Base-by-base conservation (phyloP, 1,284 basidiomycete species). In the Mycosarcoma mackinlayi region DNA sequence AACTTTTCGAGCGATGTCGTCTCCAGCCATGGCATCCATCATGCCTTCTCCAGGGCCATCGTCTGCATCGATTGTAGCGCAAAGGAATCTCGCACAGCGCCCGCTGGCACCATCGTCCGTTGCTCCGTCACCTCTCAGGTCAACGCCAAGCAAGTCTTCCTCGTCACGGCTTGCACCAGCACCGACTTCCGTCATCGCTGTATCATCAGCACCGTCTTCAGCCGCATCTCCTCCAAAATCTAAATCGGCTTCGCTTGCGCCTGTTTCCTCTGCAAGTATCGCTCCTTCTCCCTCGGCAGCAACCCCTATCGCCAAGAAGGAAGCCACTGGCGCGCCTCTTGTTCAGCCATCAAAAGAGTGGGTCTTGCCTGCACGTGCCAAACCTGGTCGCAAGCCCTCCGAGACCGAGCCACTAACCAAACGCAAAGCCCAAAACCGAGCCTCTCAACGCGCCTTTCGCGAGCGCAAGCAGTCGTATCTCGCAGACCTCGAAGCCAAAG, bases 331-430 rank as follows among this genome's bases (percentile, higher is more conserved):
- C 18, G 56, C 53, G 9, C 44, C 71, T 7, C 48, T 77, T 4
- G 59, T 80, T 4, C 75, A 79, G 56, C 78, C 79, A 0, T 68
- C 60, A 42, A 78, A 77, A 41, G 72, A 79, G 50, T 81, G 79
- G 80, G 79, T 82, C 9, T 67, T 82, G 1, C 80, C 80, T 9
- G 73, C 75, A 14, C 71, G 80, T 1, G 78, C 79, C 42, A 82
- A 82, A 34, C 79, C 80, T 0, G 80, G 80, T n/a, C 72, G 80
- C 7, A 82, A 82, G 59, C 80, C 79, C 2, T 76, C 73, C 23
- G 76, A 73, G 35, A 67, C 71, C 4, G 77, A 79, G 39, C 79
- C 78, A 0, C 68, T 75, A 19, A 82, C 80, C 9, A 82, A 82
- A 47, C 79, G 80, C 39, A 80, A 81, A 53, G 76, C 78, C 1